These are phyloP conservation scores for Scedosporium apiospermum DNA, from an alignment of 2,329 filamentous ascomycete species.

Conservation along the genomic window DNA sequence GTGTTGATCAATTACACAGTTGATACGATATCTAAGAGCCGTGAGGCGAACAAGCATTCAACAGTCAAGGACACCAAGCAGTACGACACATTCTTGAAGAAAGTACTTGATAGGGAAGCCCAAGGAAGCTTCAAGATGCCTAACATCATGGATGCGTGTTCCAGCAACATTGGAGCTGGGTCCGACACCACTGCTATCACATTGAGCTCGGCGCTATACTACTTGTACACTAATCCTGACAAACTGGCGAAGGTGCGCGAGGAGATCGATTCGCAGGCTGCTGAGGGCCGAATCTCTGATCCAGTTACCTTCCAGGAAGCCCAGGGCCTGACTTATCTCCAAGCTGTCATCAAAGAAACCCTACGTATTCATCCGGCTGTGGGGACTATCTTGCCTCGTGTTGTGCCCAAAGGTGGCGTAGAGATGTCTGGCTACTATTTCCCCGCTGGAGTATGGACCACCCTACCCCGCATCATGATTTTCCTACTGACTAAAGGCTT, in stretches of 20 bases:
- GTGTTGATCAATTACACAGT: no score
- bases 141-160: constrained; percentile 55
- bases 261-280: constrained; percentile 14
- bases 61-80: no score
- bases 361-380: constrained; percentile 39
- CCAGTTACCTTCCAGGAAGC: constrained; percentile 24
- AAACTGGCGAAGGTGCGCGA: constrained; percentile 17
- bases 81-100: no score
- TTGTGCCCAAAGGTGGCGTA: constrained; percentile 33
- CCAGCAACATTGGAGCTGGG: constrained; percentile 26
- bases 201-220: constrained; percentile 32
- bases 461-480: neutral
- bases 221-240: constrained; percentile 25
- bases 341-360: constrained; percentile 43
- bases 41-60: no score
- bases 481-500: constrained; percentile 3
- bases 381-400: constrained; percentile 37
- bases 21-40: no score
- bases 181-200: constrained; percentile 38
- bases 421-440: constrained; percentile 25
- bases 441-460: constrained; percentile 17
- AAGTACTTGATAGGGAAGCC: no score
- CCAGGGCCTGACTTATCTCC: constrained; percentile 36
- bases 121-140: constrained; percentile 63
- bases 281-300: constrained; percentile 10